Conservation (phyloP, 805 yeast species). For the Saitoella complicata region DNA sequence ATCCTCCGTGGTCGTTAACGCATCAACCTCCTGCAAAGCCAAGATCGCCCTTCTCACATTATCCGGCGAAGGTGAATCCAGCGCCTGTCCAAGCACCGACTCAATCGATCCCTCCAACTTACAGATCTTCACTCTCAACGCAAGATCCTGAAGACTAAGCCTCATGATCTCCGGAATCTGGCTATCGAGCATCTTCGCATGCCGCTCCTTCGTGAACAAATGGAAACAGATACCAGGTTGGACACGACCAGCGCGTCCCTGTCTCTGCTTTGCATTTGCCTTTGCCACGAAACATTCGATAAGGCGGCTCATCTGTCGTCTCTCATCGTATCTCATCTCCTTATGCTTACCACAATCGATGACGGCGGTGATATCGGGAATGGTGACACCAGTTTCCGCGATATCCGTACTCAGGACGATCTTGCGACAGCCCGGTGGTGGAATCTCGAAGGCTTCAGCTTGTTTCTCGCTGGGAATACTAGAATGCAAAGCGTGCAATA, state of each 20-base stretch:
- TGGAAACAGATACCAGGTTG: conserved; percentile 57
- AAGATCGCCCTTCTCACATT: conserved; percentile 8
- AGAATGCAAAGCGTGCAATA: conserved; percentile 13
- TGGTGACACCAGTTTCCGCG: conserved; percentile 79
- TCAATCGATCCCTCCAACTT: conserved; percentile 5
- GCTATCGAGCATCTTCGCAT: neutral
- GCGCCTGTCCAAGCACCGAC: conserved; percentile 5
- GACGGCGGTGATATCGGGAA: conserved; percentile 63
- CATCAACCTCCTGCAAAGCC: conserved; percentile 8
- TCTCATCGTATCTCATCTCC: conserved; percentile 57
- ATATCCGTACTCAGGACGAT: conserved; percentile 74
- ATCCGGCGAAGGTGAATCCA: conserved; percentile 10
- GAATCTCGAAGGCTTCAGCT: conserved; percentile 39
- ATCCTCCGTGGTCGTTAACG: conserved; percentile 8
- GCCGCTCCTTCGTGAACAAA: conserved; percentile 32
- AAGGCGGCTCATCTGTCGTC: conserved; percentile 56
- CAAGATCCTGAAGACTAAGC: conserved; percentile 11
- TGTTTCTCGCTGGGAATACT: conserved; percentile 30
- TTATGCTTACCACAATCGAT: conserved; percentile 68
- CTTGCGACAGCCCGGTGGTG: conserved; percentile 37
- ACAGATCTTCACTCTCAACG: conserved; percentile 9
- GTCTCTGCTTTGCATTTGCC: conserved; percentile 70
- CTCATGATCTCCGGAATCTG: conserved; percentile 12
- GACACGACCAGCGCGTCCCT: conserved; percentile 77
- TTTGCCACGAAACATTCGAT: conserved; percentile 57